Base-by-base conservation (phyloP, 1,139 yeast species). In the Zygosaccharomyces pseudobailii region DNA sequence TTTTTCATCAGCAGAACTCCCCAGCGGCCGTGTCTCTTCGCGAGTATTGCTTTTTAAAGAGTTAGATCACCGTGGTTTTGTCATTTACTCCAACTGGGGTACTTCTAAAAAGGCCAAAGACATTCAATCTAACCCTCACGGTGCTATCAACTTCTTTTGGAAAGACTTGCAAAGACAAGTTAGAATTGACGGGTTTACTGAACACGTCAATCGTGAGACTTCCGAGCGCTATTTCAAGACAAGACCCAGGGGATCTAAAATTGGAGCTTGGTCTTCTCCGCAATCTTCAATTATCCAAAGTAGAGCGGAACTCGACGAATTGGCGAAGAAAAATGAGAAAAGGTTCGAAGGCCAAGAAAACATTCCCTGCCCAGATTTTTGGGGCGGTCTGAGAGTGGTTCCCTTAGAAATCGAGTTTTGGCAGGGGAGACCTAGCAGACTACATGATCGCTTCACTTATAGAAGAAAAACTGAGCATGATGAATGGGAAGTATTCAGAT, bases 201-300 rank as follows among this genome's bases (percentile, higher is more conserved):
- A 87, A 65, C 78, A 76, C 53, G 85, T 90, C 30, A 72, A 80
- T 28, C 74, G 82, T 51, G 90, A 85, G 57, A 87, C 86, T 34
- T 78, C 89, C 6, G 81, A 84, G 57, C 74, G 83, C 46, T 92
- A 92, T 68, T 92, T 80, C 68, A 76, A 79, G 46, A 85, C 96
- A 1, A 76, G 98, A 61, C 97, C 98, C 31, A 75, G 95, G 52
- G 97, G 95, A 5, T 86, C 96, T 21, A 82, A 87, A 63, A 82
- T 92, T 52, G 97, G 98, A 22, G 98, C 98, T 0, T 90, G 97
- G 96, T 86, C 97, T 0, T 84, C 95, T 38, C 95, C 95, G 2
- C 98, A 92, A 71, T 81, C 90, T 36, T 73, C 76, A 48, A 74
- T 72, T 1, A 73, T 92, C 28, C 60, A 66, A 20, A 67, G 73